phyloP scores from a whole-genome alignment of 2,329 filamentous ascomycete genomes.

The Claviceps africana region DNA sequence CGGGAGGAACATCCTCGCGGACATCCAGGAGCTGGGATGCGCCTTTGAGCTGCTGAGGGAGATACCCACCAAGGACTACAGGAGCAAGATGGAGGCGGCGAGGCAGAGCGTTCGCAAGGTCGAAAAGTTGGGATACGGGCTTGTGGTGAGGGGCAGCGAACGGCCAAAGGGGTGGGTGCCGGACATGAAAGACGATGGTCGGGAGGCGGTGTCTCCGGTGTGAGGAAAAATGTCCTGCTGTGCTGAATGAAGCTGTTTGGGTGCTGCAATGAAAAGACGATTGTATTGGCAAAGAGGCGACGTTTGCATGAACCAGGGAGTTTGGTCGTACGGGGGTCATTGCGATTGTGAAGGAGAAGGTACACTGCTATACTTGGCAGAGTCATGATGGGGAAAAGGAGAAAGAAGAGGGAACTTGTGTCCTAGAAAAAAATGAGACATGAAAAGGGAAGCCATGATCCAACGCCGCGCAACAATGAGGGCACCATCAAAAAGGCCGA shows the following conservation, averaged over 20 bases:
- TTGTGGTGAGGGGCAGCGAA: slow-evolving; percentile 77
- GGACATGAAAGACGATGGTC: slow-evolving; percentile 40
- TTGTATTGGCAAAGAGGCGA: no score
- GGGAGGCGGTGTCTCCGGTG: slow-evolving; percentile 15
- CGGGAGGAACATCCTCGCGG: slow-evolving; percentile 53
- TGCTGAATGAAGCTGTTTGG: no score
- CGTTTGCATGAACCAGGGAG: background rate
- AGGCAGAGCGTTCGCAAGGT: slow-evolving; percentile 84
- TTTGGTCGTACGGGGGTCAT: background rate
- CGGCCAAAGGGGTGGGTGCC: slow-evolving; percentile 85
- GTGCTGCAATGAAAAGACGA: no score
- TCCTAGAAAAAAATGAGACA: background rate
- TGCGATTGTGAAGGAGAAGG: background rate
- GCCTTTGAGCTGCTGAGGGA: slow-evolving; percentile 61
- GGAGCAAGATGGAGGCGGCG: slow-evolving; percentile 78
- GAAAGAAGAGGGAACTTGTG: background rate
- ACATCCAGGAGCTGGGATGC: slow-evolving; percentile 66
- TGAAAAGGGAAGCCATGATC: no score
- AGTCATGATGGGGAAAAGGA: background rate
- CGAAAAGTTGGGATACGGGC: slow-evolving; percentile 76
- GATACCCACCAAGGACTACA: slow-evolving; percentile 41
- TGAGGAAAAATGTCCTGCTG: slow-evolving; percentile 4
- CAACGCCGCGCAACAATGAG: background rate
- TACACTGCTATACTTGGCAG: background rate
- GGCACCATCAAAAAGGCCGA: no score